Percentiles rank a stretch among this genome's conserved stretches.
Conservation (phyloP, 2,329 filamentous ascomycete genomes). For the Emydomyces testavorans region DNA sequence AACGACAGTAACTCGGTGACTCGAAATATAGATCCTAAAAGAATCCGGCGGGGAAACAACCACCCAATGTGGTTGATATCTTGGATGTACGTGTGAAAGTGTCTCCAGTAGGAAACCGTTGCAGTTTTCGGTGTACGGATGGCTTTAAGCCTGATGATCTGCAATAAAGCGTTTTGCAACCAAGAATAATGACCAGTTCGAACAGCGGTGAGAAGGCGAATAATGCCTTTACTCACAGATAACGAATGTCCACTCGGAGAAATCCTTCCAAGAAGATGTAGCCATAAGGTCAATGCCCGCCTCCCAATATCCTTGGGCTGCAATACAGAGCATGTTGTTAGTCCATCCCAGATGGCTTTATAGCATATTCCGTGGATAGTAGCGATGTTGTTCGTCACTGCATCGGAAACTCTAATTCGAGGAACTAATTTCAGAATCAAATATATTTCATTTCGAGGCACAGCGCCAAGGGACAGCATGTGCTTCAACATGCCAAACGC, state of each 20-base stretch:
- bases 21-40: constrained; percentile 23
- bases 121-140: neutral
- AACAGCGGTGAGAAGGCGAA: constrained; percentile 16
- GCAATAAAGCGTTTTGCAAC: neutral
- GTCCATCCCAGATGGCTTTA: constrained; percentile 28
- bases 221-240: constrained; percentile 23
- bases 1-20: constrained; percentile 26
- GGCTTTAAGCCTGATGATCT: neutral
- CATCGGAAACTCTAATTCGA: constrained; percentile 14
- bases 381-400: constrained; percentile 15
- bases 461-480: constrained; percentile 27
- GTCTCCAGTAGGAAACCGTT: neutral
- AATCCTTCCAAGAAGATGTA: constrained; percentile 21
- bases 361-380: constrained; percentile 20
- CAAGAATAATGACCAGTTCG: neutral
- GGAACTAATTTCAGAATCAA: constrained; percentile 25
- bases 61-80: constrained; percentile 18
- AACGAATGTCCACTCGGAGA: constrained; percentile 14
- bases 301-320: constrained; percentile 25
- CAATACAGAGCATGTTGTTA: constrained; percentile 28
- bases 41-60: constrained; percentile 20
- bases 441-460: constrained; percentile 26
- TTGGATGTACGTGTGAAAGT: constrained; percentile 10
- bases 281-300: constrained; percentile 25
- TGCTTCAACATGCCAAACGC: constrained; percentile 22